Conservation (phyloP, 148 eudicot species). For the Heliosperma pusillum region DNA sequence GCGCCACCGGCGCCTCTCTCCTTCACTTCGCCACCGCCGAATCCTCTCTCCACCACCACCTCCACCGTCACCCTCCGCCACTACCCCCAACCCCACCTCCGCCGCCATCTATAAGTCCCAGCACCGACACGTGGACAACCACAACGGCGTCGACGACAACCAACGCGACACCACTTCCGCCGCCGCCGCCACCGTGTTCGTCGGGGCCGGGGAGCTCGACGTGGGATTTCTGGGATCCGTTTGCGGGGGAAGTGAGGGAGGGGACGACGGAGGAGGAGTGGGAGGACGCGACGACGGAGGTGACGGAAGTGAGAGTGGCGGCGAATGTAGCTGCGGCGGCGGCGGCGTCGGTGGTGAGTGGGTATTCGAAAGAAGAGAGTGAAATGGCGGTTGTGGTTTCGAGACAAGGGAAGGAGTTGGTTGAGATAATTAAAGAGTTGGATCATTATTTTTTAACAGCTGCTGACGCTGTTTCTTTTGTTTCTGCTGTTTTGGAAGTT, state of each 20-base stretch:
- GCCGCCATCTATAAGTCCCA: slow-evolving; percentile 44
- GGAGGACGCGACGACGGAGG: slow-evolving; percentile 23
- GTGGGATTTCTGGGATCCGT: slow-evolving; percentile 98
- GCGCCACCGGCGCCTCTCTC: slow-evolving; percentile 66
- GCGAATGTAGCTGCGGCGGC: slow-evolving; percentile 51
- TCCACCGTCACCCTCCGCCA: slow-evolving; percentile 21
- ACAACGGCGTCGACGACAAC: slow-evolving; percentile 41
- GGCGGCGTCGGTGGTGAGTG: slow-evolving; percentile 45
- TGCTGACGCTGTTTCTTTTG: slow-evolving; percentile 62
- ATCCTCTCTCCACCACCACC: slow-evolving; percentile 49
- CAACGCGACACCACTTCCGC: slow-evolving; percentile 28
- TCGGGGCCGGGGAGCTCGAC: slow-evolving; percentile 37
- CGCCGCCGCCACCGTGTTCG: slow-evolving; percentile 62
- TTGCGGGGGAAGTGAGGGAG: slow-evolving; percentile 40
- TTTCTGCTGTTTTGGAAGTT: slow-evolving; percentile 57
- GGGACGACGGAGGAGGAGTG: neutral
- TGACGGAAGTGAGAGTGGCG: slow-evolving; percentile 34
- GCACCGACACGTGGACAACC: slow-evolving; percentile 45
- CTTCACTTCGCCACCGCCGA: slow-evolving; percentile 73
- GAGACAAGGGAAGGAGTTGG: slow-evolving; percentile 64
- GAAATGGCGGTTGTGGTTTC: slow-evolving; percentile 70
- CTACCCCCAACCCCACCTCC: slow-evolving; percentile 33
- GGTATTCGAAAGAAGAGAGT: slow-evolving; percentile 47
- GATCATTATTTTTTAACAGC: slow-evolving; percentile 81
- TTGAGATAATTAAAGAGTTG: slow-evolving; percentile 81